phyloP scores from a whole-genome alignment of 2,329 filamentous ascomycete genomes.

The Hypocreales sp. region DNA sequence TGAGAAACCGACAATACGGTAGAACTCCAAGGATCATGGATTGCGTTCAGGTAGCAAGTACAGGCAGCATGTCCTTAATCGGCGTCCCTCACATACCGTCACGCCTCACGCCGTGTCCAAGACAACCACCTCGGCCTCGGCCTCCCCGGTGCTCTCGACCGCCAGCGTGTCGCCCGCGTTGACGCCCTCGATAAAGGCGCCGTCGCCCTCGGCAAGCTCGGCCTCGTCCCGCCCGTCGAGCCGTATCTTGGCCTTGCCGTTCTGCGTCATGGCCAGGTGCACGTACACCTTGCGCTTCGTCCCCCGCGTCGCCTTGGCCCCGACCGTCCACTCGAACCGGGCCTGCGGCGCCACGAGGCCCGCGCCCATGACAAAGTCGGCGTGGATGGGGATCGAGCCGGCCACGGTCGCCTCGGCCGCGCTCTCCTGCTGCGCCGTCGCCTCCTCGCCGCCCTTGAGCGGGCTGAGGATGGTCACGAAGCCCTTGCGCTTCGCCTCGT shows the following conservation, averaged over 20 bases:
- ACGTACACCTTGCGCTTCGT: slow-evolving; percentile 60
- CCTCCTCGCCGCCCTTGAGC: slow-evolving; percentile 49
- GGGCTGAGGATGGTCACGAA: slow-evolving; percentile 67
- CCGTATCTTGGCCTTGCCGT: slow-evolving; percentile 56
- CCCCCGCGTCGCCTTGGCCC: slow-evolving; percentile 35
- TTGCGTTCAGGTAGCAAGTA: no score
- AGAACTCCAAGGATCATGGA: no score
- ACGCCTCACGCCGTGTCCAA: slow-evolving; percentile 52
- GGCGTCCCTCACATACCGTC: no score
- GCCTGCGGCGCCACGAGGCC: slow-evolving; percentile 52
- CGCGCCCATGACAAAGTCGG: slow-evolving; percentile 72
- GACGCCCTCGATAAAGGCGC: slow-evolving; percentile 55
- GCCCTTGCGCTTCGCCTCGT: slow-evolving; percentile 53
- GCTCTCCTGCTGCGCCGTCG: slow-evolving; percentile 45
- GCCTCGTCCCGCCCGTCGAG: slow-evolving; percentile 51
- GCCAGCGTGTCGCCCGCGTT: slow-evolving; percentile 47
- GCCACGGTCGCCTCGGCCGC: slow-evolving; percentile 44
- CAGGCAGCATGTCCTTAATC: no score
- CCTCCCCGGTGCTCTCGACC: slow-evolving; percentile 53
- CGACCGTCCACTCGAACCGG: slow-evolving; percentile 58
- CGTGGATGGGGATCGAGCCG: slow-evolving; percentile 67
- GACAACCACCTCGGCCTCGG: slow-evolving; percentile 53
- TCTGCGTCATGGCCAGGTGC: slow-evolving; percentile 68
- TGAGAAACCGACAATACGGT: no score
- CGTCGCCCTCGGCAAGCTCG: slow-evolving; percentile 59